These are phyloP conservation scores for Lepidium africanum DNA, from an alignment of 345 rosid species.

Conservation along the genomic window DNA sequence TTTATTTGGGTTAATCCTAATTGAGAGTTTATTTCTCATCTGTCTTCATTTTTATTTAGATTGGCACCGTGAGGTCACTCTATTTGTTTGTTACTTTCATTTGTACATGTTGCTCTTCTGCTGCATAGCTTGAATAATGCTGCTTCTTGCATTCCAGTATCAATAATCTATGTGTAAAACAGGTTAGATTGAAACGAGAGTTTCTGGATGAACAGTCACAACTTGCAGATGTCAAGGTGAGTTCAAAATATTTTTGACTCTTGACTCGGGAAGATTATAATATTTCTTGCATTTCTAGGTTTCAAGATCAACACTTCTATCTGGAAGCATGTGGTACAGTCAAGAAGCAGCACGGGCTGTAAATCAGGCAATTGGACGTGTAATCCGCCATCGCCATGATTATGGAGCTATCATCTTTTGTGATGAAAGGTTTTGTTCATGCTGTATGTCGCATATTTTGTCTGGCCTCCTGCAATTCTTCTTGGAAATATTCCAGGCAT, in stretches of 20 bases:
- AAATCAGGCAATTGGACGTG: conserved; percentile 96
- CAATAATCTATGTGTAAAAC: conserved; percentile 15
- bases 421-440: conserved; percentile 68
- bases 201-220: conserved; percentile 56
- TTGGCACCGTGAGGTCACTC: background rate
- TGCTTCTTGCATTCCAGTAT: background rate
- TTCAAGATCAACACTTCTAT: conserved; percentile 38
- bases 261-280: conserved; percentile 15
- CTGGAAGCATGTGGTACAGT: conserved; percentile 83
- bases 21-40: conserved; percentile 4
- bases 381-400: conserved; percentile 91
- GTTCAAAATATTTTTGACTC: conserved; percentile 1
- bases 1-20: background rate
- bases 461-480: background rate
- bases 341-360: conserved; percentile 94
- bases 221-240: conserved; percentile 43
- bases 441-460: background rate
- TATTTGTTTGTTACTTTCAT: background rate
- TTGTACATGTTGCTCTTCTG: background rate
- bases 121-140: background rate
- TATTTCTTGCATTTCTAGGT: conserved; percentile 15
- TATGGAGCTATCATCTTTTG: conserved; percentile 88
- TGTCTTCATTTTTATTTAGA: conserved; percentile 2
- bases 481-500: background rate
- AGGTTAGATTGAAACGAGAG: conserved; percentile 90